Percentiles rank a stretch among this genome's conserved stretches.
Evolutionary conservation across 2,329 filamentous ascomycete species (phyloP).

Genomic region (Penicillium griseofulvum): DNA sequence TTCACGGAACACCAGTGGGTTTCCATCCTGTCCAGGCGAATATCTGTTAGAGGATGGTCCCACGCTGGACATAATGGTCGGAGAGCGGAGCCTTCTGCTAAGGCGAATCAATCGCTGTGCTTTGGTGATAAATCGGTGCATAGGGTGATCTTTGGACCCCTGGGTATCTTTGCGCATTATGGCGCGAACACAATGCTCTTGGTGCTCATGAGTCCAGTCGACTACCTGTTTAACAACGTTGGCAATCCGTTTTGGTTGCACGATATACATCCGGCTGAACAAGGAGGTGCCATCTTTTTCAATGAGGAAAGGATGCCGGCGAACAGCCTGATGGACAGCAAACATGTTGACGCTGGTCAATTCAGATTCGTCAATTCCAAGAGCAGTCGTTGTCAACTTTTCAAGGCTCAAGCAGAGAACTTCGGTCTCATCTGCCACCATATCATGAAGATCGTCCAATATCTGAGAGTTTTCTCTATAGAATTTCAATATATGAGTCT

Average conservation of each 20-base stretch:
- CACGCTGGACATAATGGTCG: slow-evolving; percentile 43
- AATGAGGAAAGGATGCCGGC: slow-evolving; percentile 35
- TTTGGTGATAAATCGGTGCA: slow-evolving; percentile 46
- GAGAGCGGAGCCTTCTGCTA: slow-evolving; percentile 43
- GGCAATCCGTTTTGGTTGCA: slow-evolving; percentile 54
- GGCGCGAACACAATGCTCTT: slow-evolving; percentile 33
- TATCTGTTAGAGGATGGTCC: slow-evolving; percentile 41
- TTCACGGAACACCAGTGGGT: slow-evolving; percentile 30
- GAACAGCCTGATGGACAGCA: slow-evolving; percentile 35
- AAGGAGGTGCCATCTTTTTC: slow-evolving; percentile 34
- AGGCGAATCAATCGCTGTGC: slow-evolving; percentile 42
- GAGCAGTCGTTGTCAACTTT: slow-evolving; percentile 36
- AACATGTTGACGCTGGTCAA: slow-evolving; percentile 34
- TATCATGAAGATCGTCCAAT: slow-evolving; percentile 40
- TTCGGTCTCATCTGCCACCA: slow-evolving; percentile 39
- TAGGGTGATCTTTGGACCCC: slow-evolving; percentile 35
- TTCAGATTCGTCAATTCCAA: slow-evolving; percentile 30
- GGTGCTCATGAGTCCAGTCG: slow-evolving; percentile 56
- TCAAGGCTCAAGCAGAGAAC: slow-evolving; percentile 35
- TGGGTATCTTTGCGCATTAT: slow-evolving; percentile 26
- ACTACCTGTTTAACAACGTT: slow-evolving; percentile 50
- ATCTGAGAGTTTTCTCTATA: slow-evolving; percentile 33
- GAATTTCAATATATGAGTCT: slow-evolving; percentile 33
- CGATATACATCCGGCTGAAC: slow-evolving; percentile 43
- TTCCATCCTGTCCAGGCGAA: slow-evolving; percentile 26